Conservation (phyloP, 306 rosid genomes). For the Hylodesmum podocarpum region DNA sequence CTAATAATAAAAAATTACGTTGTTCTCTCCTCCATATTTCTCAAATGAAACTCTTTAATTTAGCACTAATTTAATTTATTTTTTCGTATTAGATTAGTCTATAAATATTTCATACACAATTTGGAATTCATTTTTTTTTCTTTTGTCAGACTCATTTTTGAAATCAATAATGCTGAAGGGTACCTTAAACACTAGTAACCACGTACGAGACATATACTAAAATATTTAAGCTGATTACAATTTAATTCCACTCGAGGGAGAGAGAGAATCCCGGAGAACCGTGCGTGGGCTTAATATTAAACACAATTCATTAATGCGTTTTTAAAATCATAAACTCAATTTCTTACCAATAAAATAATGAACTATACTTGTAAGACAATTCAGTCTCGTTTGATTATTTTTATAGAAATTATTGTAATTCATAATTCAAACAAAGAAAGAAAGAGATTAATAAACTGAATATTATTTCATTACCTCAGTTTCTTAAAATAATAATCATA, state of each 20-base stretch:
- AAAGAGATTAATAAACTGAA: neutral
- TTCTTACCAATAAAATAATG: slow-evolving; percentile 34
- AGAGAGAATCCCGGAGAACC: slow-evolving; percentile 73
- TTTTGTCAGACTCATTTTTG: neutral
- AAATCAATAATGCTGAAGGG: neutral
- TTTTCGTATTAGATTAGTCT: neutral
- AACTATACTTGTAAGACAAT: slow-evolving; percentile 53
- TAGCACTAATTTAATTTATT: neutral
- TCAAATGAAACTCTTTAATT: neutral
- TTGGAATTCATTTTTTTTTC: neutral
- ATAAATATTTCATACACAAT: neutral
- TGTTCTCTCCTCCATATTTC: neutral
- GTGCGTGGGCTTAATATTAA: slow-evolving; percentile 63
- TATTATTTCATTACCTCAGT: neutral
- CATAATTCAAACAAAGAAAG: neutral
- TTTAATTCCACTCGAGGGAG: slow-evolving; percentile 38
- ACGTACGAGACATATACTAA: neutral
- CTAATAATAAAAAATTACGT: neutral
- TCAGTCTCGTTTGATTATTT: slow-evolving; percentile 4
- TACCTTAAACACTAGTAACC: slow-evolving; percentile 16
- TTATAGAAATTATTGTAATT: neutral
- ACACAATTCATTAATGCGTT: slow-evolving; percentile 4
- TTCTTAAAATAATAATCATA: slow-evolving; percentile 1
- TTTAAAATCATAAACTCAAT: slow-evolving; percentile 36
- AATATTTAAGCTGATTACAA: slow-evolving; percentile 18